Base-by-base conservation (phyloP, 164 flowering plant genomes). In the Cinnamomum chago region DNA sequence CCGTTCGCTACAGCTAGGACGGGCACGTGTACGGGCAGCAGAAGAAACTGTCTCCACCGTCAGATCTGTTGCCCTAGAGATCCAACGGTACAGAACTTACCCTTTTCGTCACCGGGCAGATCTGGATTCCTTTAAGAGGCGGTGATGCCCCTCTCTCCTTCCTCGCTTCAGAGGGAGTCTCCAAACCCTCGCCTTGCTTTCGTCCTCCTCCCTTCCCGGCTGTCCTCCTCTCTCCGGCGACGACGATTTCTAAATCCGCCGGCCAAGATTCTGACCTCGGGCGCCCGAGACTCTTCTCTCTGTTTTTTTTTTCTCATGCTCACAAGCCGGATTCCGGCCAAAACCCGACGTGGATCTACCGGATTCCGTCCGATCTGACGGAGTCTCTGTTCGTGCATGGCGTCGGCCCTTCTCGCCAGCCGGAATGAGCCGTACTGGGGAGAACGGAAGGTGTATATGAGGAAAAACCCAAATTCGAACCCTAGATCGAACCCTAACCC, bases 391-490 rank as follows among this genome's bases (percentile, higher is more conserved):
- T 17, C 73, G 27, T 76, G 72, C 58, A 84, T 84, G 86, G 86
- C 85, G 68, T 82, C 86, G 17, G 83, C 86, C 17, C 75, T 84
- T 67, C 70, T 84, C 22, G 79, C 79, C 2, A 77, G 81, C 69
- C 76, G 78, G 30, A 81, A 81, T 79, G 82, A 81, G 73, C 81
- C 82, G n/a, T 68, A 47, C 50, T 82, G 84, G 81, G 84, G 79
- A 50, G 83, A 84, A 68, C 58, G 73, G 10, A 81, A 80, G 75
- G 83, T 79, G 47, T 85, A 81, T 72, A 82, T 73, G 86, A 83
- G 85, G 79, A 83, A 83, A 75, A 75, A 73, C 81, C 76, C 84
- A 74, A 77, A 77, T 66, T 28, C 79, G 35, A 67, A 66, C 76
- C 72, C 78, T 64, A 74, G 58, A 62, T 52, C 84, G 52, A 76